Evolutionary conservation across 257 asterid species (phyloP), one percentile per base, ranked within the genome.

Genomic region (Dorcoceras hygrometricum): DNA sequence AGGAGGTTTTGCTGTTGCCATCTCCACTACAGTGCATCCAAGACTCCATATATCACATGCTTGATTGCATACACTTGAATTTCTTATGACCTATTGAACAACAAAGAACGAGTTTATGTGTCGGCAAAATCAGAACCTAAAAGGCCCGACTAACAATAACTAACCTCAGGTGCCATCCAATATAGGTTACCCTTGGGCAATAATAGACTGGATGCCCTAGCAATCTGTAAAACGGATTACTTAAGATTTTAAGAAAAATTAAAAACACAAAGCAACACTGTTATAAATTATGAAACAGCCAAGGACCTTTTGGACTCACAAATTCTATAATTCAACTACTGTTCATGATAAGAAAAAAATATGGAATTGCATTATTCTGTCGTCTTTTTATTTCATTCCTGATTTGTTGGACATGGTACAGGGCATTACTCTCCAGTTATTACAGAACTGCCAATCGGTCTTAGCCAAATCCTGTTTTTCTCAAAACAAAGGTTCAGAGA

Each of bases 31-130:
- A 1, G 99, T 94, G 85, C 99, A 94, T 60, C 99, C 99, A 81
- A 94, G 99, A 75, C 99, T 90, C 99, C 99, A 94, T 84, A 94
- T 82, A 70, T 94, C 99, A 71, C 88, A 97, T 77, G 99, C 97
- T 62, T 90, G 84, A 76, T 88, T 82, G 76, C 89, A 85, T 63
- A 97, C 99, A 79, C 70, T 90, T 70, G 95, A 81, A 81, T 94
- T 94, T 78, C 81, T 39, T 2, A 39, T 39, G 50, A 39, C 50
- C 50, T 39, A 39, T 39, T 39, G 50, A 39, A 39, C 5, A 12
- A 39, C 50, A 12, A 39, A 39, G 4, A 39, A 39, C 18, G 50
- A 39, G 12, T 39, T 39, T 39, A 39, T 39, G 50, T n/a, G 12
- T 12, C 50, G 50, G 12, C 11, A 39, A 39, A 39, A 10, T n/a